Evolutionary conservation across 1,284 basidiomycete species (phyloP), one percentile per base, ranked within the genome.

Genomic region (Trichosporon faecale): DNA sequence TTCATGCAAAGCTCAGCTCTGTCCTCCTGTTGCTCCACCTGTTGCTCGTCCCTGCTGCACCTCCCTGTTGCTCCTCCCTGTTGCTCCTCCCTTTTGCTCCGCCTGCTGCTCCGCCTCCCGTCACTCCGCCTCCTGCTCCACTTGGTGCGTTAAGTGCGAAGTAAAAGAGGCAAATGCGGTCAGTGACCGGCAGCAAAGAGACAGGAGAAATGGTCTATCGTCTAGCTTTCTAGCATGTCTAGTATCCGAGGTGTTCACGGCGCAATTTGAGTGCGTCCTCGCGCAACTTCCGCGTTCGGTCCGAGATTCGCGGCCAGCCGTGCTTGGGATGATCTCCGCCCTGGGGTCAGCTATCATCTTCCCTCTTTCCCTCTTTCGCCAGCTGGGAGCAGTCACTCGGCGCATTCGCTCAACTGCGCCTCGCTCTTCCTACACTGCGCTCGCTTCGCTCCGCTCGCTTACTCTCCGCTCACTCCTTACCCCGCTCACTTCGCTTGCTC

Each of bases 201-300:
- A 9, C 31, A 33, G 9, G 9, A 6, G 35, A n/a, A 3, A n/a
- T 3, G 40, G 1, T 44, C 40, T 29, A 55, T 27, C 1, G 21
- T 55, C 52, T 55, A 55, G 11, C 21, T 1, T 25, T 52, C 44
- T 52, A 31, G n/a, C 31, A 55, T 55, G 52, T 46, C 55, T 67
- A 73, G 46, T 73, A 73, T 4, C 72, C 72, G n/a, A 73, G 64
- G 27, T 68, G 37, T 40, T 55, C 40, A 21, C 69, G 71, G 35
- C 72, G 66, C 37, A 46, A 60, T 37, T 52, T 65, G 49, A 71
- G 68, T 8, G 70, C 72, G 40, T 73, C 69, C 11, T 61, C 55
- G 37, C 72, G 68, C 31, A 66, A 64, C 25, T 71, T 37, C 5
- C 72, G 55, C 29, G 65, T 66, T 27, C 35, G 52, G 14, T 60